These are phyloP conservation scores for Trichoderma reesei DNA, from an alignment of 495 filamentous ascomycete genomes.

Conservation along the genomic window DNA sequence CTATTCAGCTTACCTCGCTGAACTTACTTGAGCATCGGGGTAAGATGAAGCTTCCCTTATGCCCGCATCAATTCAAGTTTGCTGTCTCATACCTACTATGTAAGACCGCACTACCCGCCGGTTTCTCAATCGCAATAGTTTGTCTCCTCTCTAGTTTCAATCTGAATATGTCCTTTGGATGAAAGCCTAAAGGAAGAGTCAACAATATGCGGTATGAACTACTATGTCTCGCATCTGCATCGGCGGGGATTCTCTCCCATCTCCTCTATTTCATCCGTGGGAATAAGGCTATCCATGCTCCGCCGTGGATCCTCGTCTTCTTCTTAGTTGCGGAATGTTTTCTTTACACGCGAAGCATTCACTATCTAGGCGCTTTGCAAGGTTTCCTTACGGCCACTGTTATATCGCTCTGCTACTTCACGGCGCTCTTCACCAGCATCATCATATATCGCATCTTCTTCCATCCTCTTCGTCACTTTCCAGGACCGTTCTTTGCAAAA, in stretches of 20 bases:
- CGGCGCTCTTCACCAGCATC: slow-evolving; percentile 35
- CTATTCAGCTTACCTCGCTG: no score
- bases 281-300: slow-evolving; percentile 9
- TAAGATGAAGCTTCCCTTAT: no score
- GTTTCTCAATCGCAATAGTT: no score
- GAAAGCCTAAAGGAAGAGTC: background rate
- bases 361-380: background rate
- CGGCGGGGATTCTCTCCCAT: slow-evolving; percentile 15
- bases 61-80: no score
- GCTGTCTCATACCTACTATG: no score
- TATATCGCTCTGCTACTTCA: slow-evolving; percentile 17
- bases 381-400: background rate
- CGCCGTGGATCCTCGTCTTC: slow-evolving; percentile 10
- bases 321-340: background rate
- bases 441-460: slow-evolving; percentile 36
- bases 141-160: no score
- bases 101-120: no score
- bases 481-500: slow-evolving; percentile 32
- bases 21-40: no score
- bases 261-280: slow-evolving; percentile 16
- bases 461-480: slow-evolving; percentile 36
- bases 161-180: no score
- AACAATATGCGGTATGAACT: background rate
- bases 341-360: background rate
- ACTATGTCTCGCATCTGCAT: slow-evolving; percentile 4